Percentiles rank a stretch among this genome's conserved stretches.
Evolutionary conservation across 345 rosid genomes (phyloP).

Genomic region (Eucalyptus albens): DNA sequence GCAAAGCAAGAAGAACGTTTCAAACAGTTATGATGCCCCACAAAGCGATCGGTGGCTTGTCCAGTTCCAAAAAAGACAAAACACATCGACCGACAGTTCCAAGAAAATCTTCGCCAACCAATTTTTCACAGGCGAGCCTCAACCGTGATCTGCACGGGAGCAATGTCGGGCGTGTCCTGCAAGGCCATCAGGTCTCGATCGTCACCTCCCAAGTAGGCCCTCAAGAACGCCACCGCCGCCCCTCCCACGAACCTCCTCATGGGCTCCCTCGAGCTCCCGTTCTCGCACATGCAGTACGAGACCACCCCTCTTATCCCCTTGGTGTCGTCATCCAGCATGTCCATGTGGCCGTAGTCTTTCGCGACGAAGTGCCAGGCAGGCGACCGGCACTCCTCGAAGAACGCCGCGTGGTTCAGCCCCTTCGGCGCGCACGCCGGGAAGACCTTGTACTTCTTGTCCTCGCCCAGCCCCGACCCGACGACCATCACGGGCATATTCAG

Average conservation of each 20-base stretch:
- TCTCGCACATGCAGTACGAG: constrained; percentile 51
- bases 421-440: constrained; percentile 75
- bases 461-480: constrained; percentile 74
- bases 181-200: constrained; percentile 30
- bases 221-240: constrained; percentile 51
- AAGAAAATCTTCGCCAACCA: background rate
- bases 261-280: constrained; percentile 64
- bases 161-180: constrained; percentile 28
- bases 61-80: background rate
- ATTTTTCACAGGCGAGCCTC: background rate
- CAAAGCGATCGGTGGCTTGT: background rate
- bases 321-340: constrained; percentile 77
- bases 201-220: constrained; percentile 47
- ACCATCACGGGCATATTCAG: constrained; percentile 16
- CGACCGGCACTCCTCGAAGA: constrained; percentile 45
- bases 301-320: constrained; percentile 45
- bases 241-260: constrained; percentile 81
- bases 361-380: constrained; percentile 73
- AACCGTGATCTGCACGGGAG: constrained; percentile 2
- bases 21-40: background rate
- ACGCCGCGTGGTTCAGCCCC: constrained; percentile 65
- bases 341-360: constrained; percentile 67
- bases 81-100: background rate
- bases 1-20: background rate
- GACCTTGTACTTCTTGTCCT: constrained; percentile 23